Evolutionary conservation across 345 rosid species (phyloP), one percentile per base, ranked within the genome.

Genomic region (Mallotus nudiflorus): DNA sequence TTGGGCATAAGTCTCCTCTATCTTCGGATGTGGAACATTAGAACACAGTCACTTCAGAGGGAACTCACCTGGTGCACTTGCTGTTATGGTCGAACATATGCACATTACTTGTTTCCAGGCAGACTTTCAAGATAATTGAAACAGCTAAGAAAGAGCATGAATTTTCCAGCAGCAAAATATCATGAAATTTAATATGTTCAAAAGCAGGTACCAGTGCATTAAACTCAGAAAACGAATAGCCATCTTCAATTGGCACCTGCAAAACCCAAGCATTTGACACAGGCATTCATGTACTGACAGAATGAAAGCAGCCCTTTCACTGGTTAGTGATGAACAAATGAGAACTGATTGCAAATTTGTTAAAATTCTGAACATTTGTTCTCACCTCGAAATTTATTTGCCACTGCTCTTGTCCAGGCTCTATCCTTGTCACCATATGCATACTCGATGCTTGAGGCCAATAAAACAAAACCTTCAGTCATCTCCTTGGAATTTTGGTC

Each of bases 351-450:
- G 4, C 56, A 28, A 61, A 69, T 71, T 60, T 67, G 11, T 70
- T 74, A 72, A 48, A 48, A 69, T 64, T 77, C 69, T 69, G 74
- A 59, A 51, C 10, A 8, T 62, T 66, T 33, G 66, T 54, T 65
- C 79, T 83, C 78, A 83, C 89, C 84, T 83, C 77, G 64, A 69
- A 89, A 83, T 83, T 88, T 91, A 77, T 85, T 82, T 39, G 91
- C 89, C 72, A 89, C 68, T 42, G 87, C 93, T 89, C 65, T 78
- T 76, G 86, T 89, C 97, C 98, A 91, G 70, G 91, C 90, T 83
- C 86, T 88, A 71, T 91, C 96, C 80, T 91, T 89, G 63, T 94
- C 85, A 29, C 75, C 79, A 75, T 88, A 91, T 7, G 93, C 97
- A 80, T 84, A 91, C 62, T 72, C 78, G 65, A 80, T 77, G 75